Base-by-base conservation (phyloP, 1,284 basidiomycete genomes). In the Athelia sp. region DNA sequence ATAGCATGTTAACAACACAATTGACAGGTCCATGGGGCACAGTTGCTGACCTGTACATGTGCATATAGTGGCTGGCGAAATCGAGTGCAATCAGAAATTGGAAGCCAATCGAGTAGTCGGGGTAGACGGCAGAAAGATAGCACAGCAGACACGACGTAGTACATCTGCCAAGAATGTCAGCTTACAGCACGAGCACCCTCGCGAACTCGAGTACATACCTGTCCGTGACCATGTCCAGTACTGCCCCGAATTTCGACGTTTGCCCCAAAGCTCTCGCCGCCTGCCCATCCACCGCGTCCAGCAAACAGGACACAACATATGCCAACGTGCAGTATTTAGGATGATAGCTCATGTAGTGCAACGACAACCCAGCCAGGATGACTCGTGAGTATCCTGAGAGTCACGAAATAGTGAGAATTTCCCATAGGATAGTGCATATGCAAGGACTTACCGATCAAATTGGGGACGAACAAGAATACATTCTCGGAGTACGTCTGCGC, bases 171-270 rank as follows among this genome's bases (percentile, higher is more conserved):
- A 45, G 54, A 24, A 49, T 31, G 21, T 47, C 24, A 48, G 38
- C 11, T 24, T 4, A 23, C 22, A 35, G 31, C 26, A 48, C 42
- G 23, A n/a, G n/a, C 18, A 42, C 40, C 42, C 43, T 18, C 11
- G 42, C 21, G 31, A 35, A n/a, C 26, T 6, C 36, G 19, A n/a
- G n/a, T 49, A 70, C 77, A 57, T 55, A 96, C 91, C 96, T 78
- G 68, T 99, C 96, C n/a, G 97, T 99, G 49, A 99, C 96, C 97
- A 99, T 99, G 70, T 99, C 97, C 59, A 99, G 73, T 35, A 99
- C 96, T 3, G 94, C 95, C 35, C 97, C 97, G 67, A 99, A 98
- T 71, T 96, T 96, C 52, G 90, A 93, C 17, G 91, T 85, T 70
- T 99, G 96, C 6, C 84, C 84, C 31, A 98, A 72, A 2, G 82